A percentile compares a stretch with the other conserved stretches of the same genome.
Conservation (phyloP, 2,329 filamentous ascomycete genomes). For the Cercospora sesami region DNA sequence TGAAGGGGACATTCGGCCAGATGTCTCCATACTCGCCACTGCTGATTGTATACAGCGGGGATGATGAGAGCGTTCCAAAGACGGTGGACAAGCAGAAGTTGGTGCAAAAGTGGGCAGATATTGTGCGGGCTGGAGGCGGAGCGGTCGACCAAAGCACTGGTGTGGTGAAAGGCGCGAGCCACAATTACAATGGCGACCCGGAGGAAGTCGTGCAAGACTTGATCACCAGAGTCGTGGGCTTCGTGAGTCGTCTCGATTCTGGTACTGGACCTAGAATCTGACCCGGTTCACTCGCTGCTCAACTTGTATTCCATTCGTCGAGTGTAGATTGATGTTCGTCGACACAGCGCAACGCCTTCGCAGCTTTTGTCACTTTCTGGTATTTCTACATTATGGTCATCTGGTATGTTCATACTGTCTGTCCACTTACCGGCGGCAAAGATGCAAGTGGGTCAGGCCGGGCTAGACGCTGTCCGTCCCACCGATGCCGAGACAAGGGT, state of each 20-base stretch:
- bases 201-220: conserved; percentile 52
- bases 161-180: conserved; percentile 52
- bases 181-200: conserved; percentile 53
- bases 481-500: not conserved
- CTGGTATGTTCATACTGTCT: not conserved
- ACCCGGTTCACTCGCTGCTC: not conserved
- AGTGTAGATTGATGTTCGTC: not conserved
- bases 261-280: conserved; percentile 9
- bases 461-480: not conserved
- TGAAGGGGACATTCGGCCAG: conserved; percentile 65
- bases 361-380: not conserved
- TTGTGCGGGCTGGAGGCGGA: conserved; percentile 48
- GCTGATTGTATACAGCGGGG: conserved; percentile 64
- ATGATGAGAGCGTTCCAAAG: conserved; percentile 65
- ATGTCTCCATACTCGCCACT: conserved; percentile 56
- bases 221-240: conserved; percentile 53
- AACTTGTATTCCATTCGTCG: not conserved
- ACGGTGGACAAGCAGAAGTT: conserved; percentile 59
- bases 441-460: not conserved
- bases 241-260: conserved; percentile 35
- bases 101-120: conserved; percentile 57
- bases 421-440: not conserved
- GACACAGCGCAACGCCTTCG: not conserved
- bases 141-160: conserved; percentile 51
- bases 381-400: not conserved